These are phyloP conservation scores for Fusarium sambucinum DNA, from an alignment of 2,329 filamentous ascomycete species.

Conservation along the genomic window DNA sequence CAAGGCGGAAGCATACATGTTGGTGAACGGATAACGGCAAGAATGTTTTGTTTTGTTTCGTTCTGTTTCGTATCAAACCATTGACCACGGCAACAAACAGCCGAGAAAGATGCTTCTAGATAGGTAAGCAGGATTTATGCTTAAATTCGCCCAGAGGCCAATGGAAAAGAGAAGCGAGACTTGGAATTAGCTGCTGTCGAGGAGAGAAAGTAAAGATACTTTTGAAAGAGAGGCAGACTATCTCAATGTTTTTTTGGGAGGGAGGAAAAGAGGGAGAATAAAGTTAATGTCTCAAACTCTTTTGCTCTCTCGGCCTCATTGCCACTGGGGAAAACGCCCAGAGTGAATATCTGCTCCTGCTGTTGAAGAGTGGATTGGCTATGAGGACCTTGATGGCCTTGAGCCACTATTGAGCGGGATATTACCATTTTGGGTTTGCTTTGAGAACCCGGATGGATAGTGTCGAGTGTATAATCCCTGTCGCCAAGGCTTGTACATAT, in stretches of 20 bases:
- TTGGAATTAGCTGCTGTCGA: conserved; percentile 17
- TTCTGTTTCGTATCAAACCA: not conserved
- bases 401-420: conserved; percentile 26
- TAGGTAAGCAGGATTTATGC: conserved; percentile 20
- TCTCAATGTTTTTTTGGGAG: not conserved
- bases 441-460: conserved; percentile 43
- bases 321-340: conserved; percentile 6
- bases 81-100: conserved; percentile 9
- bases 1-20: conserved; percentile 35
- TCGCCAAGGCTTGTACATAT: conserved; percentile 28
- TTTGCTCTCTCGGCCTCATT: not conserved
- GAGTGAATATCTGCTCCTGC: not conserved
- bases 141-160: conserved; percentile 21
- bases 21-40: conserved; percentile 6
- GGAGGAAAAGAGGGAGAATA: conserved; percentile 10
- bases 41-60: not conserved
- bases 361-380: conserved; percentile 31
- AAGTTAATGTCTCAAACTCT: conserved; percentile 40
- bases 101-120: conserved; percentile 9
- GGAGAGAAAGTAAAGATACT: not conserved
- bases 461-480: conserved; percentile 28
- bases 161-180: not conserved
- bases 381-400: conserved; percentile 40
- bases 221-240: not conserved
- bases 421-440: conserved; percentile 32